Evolutionary conservation across 2,329 filamentous ascomycete genomes (phyloP), one percentile per base, ranked within the genome.

Genomic region (Cyphellophora europaea): DNA sequence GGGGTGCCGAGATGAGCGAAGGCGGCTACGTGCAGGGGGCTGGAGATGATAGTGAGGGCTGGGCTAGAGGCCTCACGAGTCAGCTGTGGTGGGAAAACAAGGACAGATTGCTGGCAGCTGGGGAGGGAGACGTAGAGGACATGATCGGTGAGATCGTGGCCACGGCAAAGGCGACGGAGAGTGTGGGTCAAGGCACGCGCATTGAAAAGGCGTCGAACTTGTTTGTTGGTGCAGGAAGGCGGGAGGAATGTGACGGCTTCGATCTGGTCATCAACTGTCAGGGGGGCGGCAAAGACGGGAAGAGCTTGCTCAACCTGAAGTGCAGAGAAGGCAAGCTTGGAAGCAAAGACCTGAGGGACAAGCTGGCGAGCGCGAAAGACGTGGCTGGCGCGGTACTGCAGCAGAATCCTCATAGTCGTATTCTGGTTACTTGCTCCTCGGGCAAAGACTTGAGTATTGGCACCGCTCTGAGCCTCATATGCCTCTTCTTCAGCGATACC

Each of bases 11-110:
- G 54, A 66, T 74, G 47, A 74, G 74, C 17, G 77, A 81, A 52
- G 74, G 72, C 3, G 79, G 78, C 5, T 98, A 98, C 53, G 81
- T 98, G 40, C 91, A 96, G 59, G 91, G 91, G 33, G 89, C 89
- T 1, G 91, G 82, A 2, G 91, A 98, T 57, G 91, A 98, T 55
- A 85, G 82, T 10, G 91, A 98, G 65, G 85, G 84, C 48, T 98
- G 91, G 91, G 81, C 87, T 1, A 64, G 73, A 35, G 86, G 85
- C 0, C 70, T 96, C 11, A 91, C 83, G 1, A 76, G 89, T 0
- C 55, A 64, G 0, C 44, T 89, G 0, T 98, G 94, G 59, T 98
- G 91, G 91, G 58, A 58, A 2, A 67, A 94, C 48, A 65, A 63
- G 27, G 63, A 72, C 0, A 25, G 53, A 5, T 63, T 96, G 8